Base-by-base conservation (phyloP, 2,329 filamentous ascomycete genomes). In the Venturia aucupariae region DNA sequence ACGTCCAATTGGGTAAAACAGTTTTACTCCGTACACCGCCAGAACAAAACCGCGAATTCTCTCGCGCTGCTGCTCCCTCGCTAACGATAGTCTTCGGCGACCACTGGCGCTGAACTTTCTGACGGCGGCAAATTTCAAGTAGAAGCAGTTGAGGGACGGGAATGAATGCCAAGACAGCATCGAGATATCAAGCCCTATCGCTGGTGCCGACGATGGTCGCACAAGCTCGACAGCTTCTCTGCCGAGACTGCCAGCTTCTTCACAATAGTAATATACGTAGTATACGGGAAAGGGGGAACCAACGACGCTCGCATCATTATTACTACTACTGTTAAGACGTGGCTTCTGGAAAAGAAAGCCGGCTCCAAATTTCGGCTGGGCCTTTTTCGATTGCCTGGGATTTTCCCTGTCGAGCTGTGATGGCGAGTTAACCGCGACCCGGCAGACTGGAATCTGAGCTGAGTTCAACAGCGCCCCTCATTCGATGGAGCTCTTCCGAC, bases 401-500 rank as follows among this genome's bases (percentile, higher is more conserved):
- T 57, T 0, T 7, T 32, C 51, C 51, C 44, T 48, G 44, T 24
- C 44, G 3, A 22, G 48, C 48, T 54, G 24, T 30, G 48, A 54
- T 30, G 48, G 48, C 48, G 51, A 57, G 51, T 57, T 35, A 57
- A 57, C 15, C 51, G 27, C 51, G 51, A 57, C 51, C 51, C 51
- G 51, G 30, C 51, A 4, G 17, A 4, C 30, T 35, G 51, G 51
- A 19, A 15, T 54, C 13, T 17, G 27, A 54, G 51, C 51, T 35
- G 51, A 57, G 24, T 13, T 35, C 6, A n/a, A 32, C 15, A n/a
- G 35, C n/a, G 51, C 51, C 51, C 51, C 51, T 55, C 51, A 32
- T 55, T 57, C 51, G 30, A 35, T 57, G 51, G 51, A 57, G 27
- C 51, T 4, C 51, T 57, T 57, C 51, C 51, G 51, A 57, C 51